Evolutionary conservation across 768 basidiomycete genomes (phyloP).

Genomic region (Daedaleopsis nitida): DNA sequence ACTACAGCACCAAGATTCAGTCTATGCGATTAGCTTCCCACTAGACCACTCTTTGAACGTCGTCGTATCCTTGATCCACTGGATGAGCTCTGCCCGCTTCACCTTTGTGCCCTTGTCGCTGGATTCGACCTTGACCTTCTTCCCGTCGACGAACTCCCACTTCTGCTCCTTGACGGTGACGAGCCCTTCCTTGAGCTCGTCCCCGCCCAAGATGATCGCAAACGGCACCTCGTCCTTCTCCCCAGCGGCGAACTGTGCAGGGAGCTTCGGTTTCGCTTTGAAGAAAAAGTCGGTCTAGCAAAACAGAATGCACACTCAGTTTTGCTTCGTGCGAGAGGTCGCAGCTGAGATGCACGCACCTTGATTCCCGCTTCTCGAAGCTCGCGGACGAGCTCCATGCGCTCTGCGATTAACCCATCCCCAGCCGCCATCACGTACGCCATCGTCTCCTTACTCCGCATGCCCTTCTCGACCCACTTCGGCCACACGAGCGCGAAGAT

Average conservation of each 20-base stretch:
- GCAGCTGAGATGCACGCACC: constrained; percentile 42
- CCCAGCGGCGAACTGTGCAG: constrained; percentile 84
- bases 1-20: background rate
- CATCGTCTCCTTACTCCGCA: constrained; percentile 88
- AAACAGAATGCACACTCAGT: constrained; percentile 10
- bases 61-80: constrained; percentile 35
- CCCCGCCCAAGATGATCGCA: constrained; percentile 86
- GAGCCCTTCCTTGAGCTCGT: constrained; percentile 81
- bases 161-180: constrained; percentile 92
- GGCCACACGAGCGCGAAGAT: constrained; percentile 92
- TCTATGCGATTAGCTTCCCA: constrained; percentile 29
- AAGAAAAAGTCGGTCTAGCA: constrained; percentile 86
- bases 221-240: constrained; percentile 94
- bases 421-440: constrained; percentile 93
- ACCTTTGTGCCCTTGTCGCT: constrained; percentile 52
- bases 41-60: constrained; percentile 34
- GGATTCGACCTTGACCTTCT: constrained; percentile 59
- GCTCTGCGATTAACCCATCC: constrained; percentile 84
- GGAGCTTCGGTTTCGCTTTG: constrained; percentile 89
- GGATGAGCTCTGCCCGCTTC: constrained; percentile 34
- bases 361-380: constrained; percentile 87
- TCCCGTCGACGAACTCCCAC: constrained; percentile 75
- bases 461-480: constrained; percentile 77
- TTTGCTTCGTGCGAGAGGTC: background rate
- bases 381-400: constrained; percentile 77